phyloP scores from a whole-genome alignment of 2,329 filamentous ascomycete species.

The Pseudocercospora ulei region DNA sequence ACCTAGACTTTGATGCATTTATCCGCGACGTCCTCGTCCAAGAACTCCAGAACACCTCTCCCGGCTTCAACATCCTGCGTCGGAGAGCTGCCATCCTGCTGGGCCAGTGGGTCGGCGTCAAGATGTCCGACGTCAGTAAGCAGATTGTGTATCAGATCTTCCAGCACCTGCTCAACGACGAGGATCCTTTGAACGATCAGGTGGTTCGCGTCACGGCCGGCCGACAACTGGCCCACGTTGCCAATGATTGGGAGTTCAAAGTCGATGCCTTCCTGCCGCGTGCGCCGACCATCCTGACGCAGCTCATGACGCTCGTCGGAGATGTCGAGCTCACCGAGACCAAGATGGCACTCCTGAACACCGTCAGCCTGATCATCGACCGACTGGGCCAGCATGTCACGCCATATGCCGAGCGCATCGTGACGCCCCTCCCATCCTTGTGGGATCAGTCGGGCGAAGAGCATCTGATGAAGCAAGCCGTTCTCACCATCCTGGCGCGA shows the following conservation, averaged over 20 bases:
- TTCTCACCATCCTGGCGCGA: slow-evolving; percentile 73
- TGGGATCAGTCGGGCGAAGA: slow-evolving; percentile 82
- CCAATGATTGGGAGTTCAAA: slow-evolving; percentile 76
- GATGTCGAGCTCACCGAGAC: slow-evolving; percentile 76
- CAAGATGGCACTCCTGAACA: slow-evolving; percentile 81
- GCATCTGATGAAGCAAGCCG: slow-evolving; percentile 86
- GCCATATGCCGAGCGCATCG: slow-evolving; percentile 66
- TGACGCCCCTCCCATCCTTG: slow-evolving; percentile 65
- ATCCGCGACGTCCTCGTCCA: slow-evolving; percentile 62
- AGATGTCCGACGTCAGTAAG: slow-evolving; percentile 57
- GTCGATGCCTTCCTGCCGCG: slow-evolving; percentile 66
- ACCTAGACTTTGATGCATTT: slow-evolving; percentile 76
- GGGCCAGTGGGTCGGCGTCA: slow-evolving; percentile 78
- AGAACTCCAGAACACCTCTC: slow-evolving; percentile 62
- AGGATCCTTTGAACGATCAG: slow-evolving; percentile 72
- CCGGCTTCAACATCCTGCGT: slow-evolving; percentile 69
- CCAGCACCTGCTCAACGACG: slow-evolving; percentile 68
- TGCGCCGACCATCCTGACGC: slow-evolving; percentile 60
- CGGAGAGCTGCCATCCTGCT: slow-evolving; percentile 81
- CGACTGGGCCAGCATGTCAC: slow-evolving; percentile 65
- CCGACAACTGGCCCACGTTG: slow-evolving; percentile 67
- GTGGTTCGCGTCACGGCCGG: slow-evolving; percentile 89
- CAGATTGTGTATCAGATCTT: slow-evolving; percentile 79
- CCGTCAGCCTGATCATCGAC: slow-evolving; percentile 68
- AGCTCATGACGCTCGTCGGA: slow-evolving; percentile 66